A percentile compares a stretch with the other conserved stretches of the same genome.
These are phyloP conservation scores for Asterionellopsis glacialis DNA, from an alignment of 108 stramenopile species.

Conservation along the genomic window DNA sequence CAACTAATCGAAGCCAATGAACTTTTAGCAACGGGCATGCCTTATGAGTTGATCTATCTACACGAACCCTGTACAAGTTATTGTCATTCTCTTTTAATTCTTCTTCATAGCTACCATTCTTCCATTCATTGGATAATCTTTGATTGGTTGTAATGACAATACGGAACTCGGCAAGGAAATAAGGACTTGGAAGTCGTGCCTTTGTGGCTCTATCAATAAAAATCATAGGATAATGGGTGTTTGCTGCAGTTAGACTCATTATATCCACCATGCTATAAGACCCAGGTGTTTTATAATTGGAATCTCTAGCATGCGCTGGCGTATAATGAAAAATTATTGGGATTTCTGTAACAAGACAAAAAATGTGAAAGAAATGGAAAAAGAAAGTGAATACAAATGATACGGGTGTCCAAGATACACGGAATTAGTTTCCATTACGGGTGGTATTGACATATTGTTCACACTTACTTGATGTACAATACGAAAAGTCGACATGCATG, in stretches of 20 bases:
- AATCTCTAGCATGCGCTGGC: too few relatives aligned
- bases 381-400: too few relatives aligned
- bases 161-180: conserved; percentile 50
- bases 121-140: conserved; percentile 72
- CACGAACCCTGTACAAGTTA: too few relatives aligned
- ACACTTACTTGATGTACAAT: conserved; percentile 15
- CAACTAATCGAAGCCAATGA: conserved; percentile 67
- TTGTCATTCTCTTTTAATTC: conserved; percentile 42
- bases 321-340: too few relatives aligned
- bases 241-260: background rate
- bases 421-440: too few relatives aligned
- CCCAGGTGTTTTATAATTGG: too few relatives aligned
- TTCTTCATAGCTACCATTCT: conserved; percentile 66
- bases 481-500: conserved; percentile 47
- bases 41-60: conserved; percentile 1
- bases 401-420: too few relatives aligned
- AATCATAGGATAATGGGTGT: conserved; percentile 46
- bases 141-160: conserved; percentile 72
- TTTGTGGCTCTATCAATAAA: conserved; percentile 63
- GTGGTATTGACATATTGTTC: too few relatives aligned
- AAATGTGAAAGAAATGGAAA: too few relatives aligned
- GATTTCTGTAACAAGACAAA: too few relatives aligned
- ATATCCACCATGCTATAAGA: too few relatives aligned
- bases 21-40: conserved; percentile 73
- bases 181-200: conserved; percentile 44